Evolutionary conservation across 306 rosid species (phyloP).

Genomic region (Casuarina equisetifolia): DNA sequence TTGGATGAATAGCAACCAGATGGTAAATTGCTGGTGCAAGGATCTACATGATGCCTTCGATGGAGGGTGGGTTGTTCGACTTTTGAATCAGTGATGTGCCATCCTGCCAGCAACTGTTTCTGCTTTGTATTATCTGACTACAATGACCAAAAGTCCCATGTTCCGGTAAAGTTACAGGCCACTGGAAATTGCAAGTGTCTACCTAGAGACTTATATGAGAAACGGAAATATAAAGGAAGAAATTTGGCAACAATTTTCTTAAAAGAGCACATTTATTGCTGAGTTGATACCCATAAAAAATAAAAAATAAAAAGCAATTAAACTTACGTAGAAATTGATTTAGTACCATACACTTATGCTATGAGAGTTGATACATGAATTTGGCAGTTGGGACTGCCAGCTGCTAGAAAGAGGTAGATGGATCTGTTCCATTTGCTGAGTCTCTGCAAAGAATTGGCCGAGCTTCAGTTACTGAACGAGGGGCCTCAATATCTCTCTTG

Average conservation of each 20-base stretch:
- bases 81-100: background rate
- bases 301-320: background rate
- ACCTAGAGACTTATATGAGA: background rate
- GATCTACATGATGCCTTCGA: background rate
- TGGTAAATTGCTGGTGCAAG: background rate
- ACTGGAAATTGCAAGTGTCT: background rate
- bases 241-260: background rate
- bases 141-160: background rate
- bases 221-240: background rate
- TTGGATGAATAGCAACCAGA: background rate
- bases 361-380: background rate
- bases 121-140: background rate
- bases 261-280: background rate
- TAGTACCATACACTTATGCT: background rate
- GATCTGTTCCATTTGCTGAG: constrained; percentile 59
- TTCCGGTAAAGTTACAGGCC: background rate
- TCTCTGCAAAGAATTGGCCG: constrained; percentile 87
- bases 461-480: constrained; percentile 91
- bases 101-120: background rate
- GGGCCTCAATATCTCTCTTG: constrained; percentile 89
- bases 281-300: background rate
- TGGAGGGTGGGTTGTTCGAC: background rate
- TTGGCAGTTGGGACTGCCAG: background rate
- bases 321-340: background rate
- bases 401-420: constrained; percentile 55